Evolutionary conservation across 306 rosid species (phyloP), one percentile per base, ranked within the genome.

Genomic region (Crotalaria pallida): DNA sequence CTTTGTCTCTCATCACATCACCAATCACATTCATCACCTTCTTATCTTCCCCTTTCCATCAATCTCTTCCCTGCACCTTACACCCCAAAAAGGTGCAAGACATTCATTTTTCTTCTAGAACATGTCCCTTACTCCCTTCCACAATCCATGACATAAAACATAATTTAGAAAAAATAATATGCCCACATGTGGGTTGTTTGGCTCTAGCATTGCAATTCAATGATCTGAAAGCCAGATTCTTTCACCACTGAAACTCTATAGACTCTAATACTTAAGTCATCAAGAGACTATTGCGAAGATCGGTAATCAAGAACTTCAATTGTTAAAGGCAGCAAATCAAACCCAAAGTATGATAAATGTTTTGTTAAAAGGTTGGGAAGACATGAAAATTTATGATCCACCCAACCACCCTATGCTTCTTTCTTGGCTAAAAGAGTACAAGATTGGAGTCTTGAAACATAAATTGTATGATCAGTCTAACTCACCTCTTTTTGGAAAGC

Each of bases 401-500:
- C 16, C 47, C 8, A 18, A 27, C 41, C 31, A 48, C 16, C 59
- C 41, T 48, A 47, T 7, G 19, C 47, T 26, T 53, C 49, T 40
- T 50, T 29, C 6, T 29, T 29, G 6, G n/a, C n/a, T 29, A 29
- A 0, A 2, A 38, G 44, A 9, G 12, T 38, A 38, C 10, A 38
- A 10, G 44, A 38, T 38, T 38, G 2, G 44, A 38, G 44, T 38
- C 10, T 38, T 38, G 44, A 12, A 38, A 38, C 44, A 38, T 38
- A 38, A 34, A 34, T 65, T 33, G 48, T 10, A 68, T 2, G 5
- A 3, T 73, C 0, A 3, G 17, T 36, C 40, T 27, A 72, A 72
- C 83, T 72, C 56, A 92, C 98, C 91, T 86, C 96, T 79, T 66
- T 85, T 38, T 78, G 91, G 64, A 92, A 84, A 71, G 93, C 93